Base-by-base conservation (phyloP, 257 asterid species). In the Solanum virginianum region DNA sequence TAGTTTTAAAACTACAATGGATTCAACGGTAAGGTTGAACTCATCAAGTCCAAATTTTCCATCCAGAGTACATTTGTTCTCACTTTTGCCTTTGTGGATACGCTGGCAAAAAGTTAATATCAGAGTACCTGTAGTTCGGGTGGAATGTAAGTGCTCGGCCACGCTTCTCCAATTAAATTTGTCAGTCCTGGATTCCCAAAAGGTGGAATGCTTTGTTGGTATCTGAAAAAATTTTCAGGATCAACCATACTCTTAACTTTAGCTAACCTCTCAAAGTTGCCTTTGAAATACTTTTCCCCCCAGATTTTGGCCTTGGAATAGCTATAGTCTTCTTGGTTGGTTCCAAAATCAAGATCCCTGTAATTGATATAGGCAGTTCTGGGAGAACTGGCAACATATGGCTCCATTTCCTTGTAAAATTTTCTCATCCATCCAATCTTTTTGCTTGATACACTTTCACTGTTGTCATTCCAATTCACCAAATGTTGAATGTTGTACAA, bases 281-380 rank as follows among this genome's bases (percentile, higher is more conserved):
- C 84, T 51, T 85, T 89, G 47, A 87, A 89, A 51, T 89, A 89
- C 86, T 85, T 87, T 47, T 89, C 89, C 3, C 86, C 89, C 89
- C 91, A 87, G 3, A 87, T 56, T 85, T 70, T 87, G 20, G 84
- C 87, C 17, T 29, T 53, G 8, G 47, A 55, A 7, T 85, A 89
- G 88, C 88, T 85, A 51, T 69, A 69, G 53, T 69, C 53, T 17
- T 17, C 9, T 24, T 87, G 84, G 55, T 89, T 89, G 8, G 54
- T 47, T 20, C 91, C 90, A 79, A 87, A 18, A 18, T 83, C 90
- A 18, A 89, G 62, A 75, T 75, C 82, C 62, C 82, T 75, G 11
- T 75, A 75, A 8, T 49, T 75, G 5, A 53, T 10, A 57, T 87
- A 89, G 10, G 86, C 86, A 57, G 86, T 65, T 81, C 91, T 83